Evolutionary conservation across 306 rosid species (phyloP).

Genomic region (Ceratonia siliqua): DNA sequence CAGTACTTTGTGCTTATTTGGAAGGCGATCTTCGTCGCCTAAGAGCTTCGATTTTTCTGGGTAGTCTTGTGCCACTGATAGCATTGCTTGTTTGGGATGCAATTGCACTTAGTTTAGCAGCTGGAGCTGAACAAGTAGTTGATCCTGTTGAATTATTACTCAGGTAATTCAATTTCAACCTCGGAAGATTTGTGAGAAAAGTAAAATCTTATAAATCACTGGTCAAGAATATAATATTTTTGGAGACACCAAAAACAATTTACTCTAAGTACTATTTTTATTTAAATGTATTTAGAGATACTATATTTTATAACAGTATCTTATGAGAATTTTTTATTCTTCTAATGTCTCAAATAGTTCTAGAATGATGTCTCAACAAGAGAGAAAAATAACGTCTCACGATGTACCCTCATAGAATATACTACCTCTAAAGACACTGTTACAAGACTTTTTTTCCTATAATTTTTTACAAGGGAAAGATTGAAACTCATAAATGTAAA

Average conservation of each 20-base stretch:
- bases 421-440: too few relatives aligned
- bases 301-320: too few relatives aligned
- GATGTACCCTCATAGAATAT: too few relatives aligned
- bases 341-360: too few relatives aligned
- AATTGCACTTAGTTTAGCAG: conserved; percentile 58
- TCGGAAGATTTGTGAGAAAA: neutral
- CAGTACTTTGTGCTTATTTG: conserved; percentile 83
- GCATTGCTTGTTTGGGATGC: conserved; percentile 74
- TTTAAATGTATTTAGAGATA: too few relatives aligned
- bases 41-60: conserved; percentile 62
- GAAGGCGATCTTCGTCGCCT: conserved; percentile 64
- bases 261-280: too few relatives aligned
- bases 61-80: conserved; percentile 65
- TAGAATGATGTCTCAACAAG: too few relatives aligned
- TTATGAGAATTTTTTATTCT: too few relatives aligned
- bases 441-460: neutral
- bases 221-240: too few relatives aligned
- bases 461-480: neutral
- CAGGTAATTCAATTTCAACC: conserved; percentile 44
- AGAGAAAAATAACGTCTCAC: too few relatives aligned
- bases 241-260: too few relatives aligned
- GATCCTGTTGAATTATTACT: conserved; percentile 68
- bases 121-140: conserved; percentile 44
- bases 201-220: too few relatives aligned
- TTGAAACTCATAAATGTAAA: neutral